Percentiles rank a stretch among this genome's conserved stretches.
Evolutionary conservation across 768 basidiomycete genomes (phyloP).

Genomic region (Rossbeevera mucosa): DNA sequence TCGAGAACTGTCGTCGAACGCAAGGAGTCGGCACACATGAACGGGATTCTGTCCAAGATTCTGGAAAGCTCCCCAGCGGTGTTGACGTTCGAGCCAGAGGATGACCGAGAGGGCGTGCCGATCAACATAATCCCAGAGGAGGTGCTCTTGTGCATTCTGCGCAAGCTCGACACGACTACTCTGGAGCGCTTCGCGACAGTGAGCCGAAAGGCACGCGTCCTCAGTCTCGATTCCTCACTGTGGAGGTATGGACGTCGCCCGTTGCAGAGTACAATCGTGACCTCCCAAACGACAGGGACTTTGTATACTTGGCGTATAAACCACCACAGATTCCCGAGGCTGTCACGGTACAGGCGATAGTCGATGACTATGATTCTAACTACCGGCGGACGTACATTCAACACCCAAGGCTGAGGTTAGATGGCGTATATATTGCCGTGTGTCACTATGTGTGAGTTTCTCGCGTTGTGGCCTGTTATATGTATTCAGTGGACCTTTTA

Average conservation of each 20-base stretch:
- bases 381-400: conserved; percentile 78
- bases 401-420: conserved; percentile 77
- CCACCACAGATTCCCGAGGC: conserved; percentile 66
- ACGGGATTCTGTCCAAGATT: conserved; percentile 44
- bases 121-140: conserved; percentile 71
- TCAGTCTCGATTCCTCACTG: conserved; percentile 63
- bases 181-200: conserved; percentile 77
- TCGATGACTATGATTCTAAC: conserved; percentile 52
- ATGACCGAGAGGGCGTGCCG: conserved; percentile 53
- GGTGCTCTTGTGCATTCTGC: conserved; percentile 63
- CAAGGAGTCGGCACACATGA: conserved; percentile 16
- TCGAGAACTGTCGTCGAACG: conserved; percentile 55
- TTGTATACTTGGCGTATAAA: conserved; percentile 63
- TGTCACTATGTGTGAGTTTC: conserved; percentile 76
- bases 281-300: conserved; percentile 39
- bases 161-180: conserved; percentile 56
- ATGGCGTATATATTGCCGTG: conserved; percentile 88
- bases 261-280: conserved; percentile 2
- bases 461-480: not conserved
- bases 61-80: conserved; percentile 45
- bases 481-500: conserved; percentile 1
- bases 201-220: conserved; percentile 66
- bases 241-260: conserved; percentile 60
- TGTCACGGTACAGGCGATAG: conserved; percentile 46
- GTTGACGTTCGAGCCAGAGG: conserved; percentile 62